Evolutionary conservation across 139 green algal species (phyloP).

Genomic region (Auxenochlorella protothecoides): DNA sequence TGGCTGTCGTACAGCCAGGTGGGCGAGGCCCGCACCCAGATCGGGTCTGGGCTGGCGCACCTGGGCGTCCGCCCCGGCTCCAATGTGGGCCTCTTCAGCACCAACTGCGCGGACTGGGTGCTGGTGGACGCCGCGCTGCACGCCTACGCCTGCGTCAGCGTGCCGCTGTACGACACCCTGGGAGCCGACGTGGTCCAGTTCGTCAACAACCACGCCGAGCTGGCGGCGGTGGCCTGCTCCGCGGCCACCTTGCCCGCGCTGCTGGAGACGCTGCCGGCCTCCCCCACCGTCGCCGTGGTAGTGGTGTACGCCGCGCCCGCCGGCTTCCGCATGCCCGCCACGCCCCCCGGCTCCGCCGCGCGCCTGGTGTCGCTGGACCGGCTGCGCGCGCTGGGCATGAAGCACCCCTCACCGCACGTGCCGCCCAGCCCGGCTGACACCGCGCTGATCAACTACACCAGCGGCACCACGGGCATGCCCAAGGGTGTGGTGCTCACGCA

Average conservation of each 20-base stretch:
- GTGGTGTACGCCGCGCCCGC: slow-evolving; percentile 43
- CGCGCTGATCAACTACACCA: slow-evolving; percentile 95
- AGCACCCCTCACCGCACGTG: slow-evolving; percentile 63
- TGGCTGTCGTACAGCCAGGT: slow-evolving; percentile 54
- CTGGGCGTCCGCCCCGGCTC: slow-evolving; percentile 58
- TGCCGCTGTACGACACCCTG: slow-evolving; percentile 96
- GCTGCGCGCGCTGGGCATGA: slow-evolving; percentile 45
- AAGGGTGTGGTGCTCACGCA: slow-evolving; percentile 85
- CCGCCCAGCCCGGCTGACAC: slow-evolving; percentile 59
- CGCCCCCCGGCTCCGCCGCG: slow-evolving; percentile 17
- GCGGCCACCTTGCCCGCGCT: slow-evolving; percentile 60
- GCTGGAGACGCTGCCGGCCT: slow-evolving; percentile 54
- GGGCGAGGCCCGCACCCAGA: slow-evolving; percentile 60
- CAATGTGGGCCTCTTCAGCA: slow-evolving; percentile 78
- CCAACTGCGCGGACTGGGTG: slow-evolving; percentile 80
- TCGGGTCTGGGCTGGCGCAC: slow-evolving; percentile 80
- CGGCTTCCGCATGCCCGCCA: slow-evolving; percentile 35
- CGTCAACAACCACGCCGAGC: slow-evolving; percentile 90
- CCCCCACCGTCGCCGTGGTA: slow-evolving; percentile 65
- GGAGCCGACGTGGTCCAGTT: slow-evolving; percentile 88
- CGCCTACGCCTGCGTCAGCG: slow-evolving; percentile 76
- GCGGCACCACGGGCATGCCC: slow-evolving; percentile 72
- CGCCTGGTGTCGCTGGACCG: slow-evolving; percentile 52
- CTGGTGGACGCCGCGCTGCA: slow-evolving; percentile 74
- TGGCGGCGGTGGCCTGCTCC: slow-evolving; percentile 63